These are phyloP conservation scores for Hypsizygus marmoreus DNA, from an alignment of 768 basidiomycete genomes.

Conservation along the genomic window DNA sequence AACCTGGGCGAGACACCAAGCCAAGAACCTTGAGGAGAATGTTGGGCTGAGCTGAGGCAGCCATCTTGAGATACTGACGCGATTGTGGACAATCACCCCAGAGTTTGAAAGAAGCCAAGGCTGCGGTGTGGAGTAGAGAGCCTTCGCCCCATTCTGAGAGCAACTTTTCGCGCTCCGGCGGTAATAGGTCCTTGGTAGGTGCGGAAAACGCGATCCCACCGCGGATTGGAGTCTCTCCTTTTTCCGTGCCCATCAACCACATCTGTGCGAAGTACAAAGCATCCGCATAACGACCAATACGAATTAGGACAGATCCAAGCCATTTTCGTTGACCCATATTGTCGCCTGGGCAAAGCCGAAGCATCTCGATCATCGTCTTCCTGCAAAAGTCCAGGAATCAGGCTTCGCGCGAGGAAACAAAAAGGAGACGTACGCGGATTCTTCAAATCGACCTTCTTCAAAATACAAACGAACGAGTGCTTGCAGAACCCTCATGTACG, in stretches of 20 bases:
- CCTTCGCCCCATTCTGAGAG: slow-evolving; percentile 9
- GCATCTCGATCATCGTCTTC: slow-evolving; percentile 39
- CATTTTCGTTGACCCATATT: slow-evolving; percentile 39
- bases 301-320: slow-evolving; percentile 40
- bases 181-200: slow-evolving; percentile 22
- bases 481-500: slow-evolving; percentile 48
- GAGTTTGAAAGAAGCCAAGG: slow-evolving; percentile 41
- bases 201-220: slow-evolving; percentile 29
- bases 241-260: slow-evolving; percentile 21
- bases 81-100: slow-evolving; percentile 41
- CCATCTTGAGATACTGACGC: slow-evolving; percentile 40
- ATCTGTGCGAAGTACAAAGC: slow-evolving; percentile 42
- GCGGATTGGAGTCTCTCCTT: slow-evolving; percentile 15
- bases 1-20: slow-evolving; percentile 36
- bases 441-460: slow-evolving; percentile 31
- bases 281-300: slow-evolving; percentile 31
- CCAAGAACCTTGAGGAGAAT: slow-evolving; percentile 42
- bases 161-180: slow-evolving; percentile 15
- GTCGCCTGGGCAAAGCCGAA: slow-evolving; percentile 44
- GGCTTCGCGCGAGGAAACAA: background rate
- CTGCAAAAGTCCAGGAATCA: slow-evolving; percentile 20
- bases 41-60: slow-evolving; percentile 32
- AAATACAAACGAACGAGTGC: slow-evolving; percentile 37
- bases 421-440: slow-evolving; percentile 32
- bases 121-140: slow-evolving; percentile 37